These are phyloP conservation scores for barrel medic (Medicago truncatula) DNA, from an alignment of 306 rosid genomes.

Conservation along the genomic window DNA sequence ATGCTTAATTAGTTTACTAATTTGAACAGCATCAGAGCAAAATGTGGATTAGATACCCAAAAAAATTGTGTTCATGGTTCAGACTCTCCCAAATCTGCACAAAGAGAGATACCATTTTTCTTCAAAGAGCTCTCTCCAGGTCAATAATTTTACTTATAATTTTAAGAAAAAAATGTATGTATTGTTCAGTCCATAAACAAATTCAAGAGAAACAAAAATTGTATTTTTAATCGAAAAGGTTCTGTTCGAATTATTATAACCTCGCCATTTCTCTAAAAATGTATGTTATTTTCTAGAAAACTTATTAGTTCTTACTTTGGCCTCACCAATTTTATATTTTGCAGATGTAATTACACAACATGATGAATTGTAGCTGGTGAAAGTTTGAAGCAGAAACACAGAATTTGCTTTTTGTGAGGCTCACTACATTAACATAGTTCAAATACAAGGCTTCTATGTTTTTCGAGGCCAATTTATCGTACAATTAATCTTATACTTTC, in stretches of 20 bases:
- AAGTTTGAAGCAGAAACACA: constrained; percentile 26
- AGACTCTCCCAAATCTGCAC: constrained; percentile 69
- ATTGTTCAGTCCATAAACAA: constrained; percentile 1
- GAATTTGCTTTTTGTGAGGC: neutral
- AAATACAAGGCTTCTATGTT: neutral
- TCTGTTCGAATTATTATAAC: too few species aligned
- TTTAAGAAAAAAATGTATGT: neutral
- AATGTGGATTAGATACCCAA: constrained; percentile 36
- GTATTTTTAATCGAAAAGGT: too few species aligned
- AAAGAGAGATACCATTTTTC: constrained; percentile 78
- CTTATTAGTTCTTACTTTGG: constrained; percentile 10
- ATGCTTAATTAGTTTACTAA: constrained; percentile 29
- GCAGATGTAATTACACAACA: constrained; percentile 64
- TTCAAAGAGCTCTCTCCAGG: constrained; percentile 68
- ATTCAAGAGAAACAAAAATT: too few species aligned
- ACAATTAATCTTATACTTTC: neutral
- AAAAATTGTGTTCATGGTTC: constrained; percentile 9
- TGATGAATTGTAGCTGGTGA: constrained; percentile 69
- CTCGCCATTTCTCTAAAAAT: constrained; percentile 10
- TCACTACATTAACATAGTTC: neutral
- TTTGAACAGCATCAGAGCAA: constrained; percentile 75
- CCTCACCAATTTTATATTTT: constrained; percentile 39
- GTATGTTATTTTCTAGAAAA: constrained; percentile 11
- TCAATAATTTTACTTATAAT: constrained; percentile 33
- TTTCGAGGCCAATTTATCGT: neutral